Percentiles rank a stretch among this genome's conserved stretches.
phyloP scores from a whole-genome alignment of 2,329 filamentous ascomycete genomes.

The Scedosporium apiospermum region DNA sequence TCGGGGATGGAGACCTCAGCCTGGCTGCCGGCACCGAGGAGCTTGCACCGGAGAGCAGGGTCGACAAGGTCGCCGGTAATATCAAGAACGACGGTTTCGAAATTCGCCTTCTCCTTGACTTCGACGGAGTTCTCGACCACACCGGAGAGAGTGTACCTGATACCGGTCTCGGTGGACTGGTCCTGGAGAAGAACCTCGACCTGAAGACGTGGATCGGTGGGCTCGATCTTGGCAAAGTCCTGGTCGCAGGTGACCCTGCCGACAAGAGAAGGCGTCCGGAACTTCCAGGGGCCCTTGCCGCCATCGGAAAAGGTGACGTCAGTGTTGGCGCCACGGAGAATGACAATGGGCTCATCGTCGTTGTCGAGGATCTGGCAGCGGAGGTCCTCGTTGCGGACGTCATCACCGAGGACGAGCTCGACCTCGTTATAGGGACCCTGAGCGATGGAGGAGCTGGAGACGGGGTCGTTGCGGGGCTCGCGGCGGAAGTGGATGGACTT shows the following conservation, averaged over 20 bases:
- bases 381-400: conserved; percentile 2
- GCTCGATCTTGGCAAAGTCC: not conserved
- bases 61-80: not conserved
- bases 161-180: not conserved
- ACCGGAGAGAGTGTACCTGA: not conserved
- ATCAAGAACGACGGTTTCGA: not conserved
- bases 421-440: not conserved
- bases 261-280: not conserved
- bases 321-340: conserved; percentile 23
- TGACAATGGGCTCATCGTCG: conserved; percentile 7
- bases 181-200: not conserved
- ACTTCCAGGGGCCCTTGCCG: conserved; percentile 3
- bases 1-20: not conserved
- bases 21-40: not conserved
- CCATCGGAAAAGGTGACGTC: conserved; percentile 27
- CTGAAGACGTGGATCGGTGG: not conserved
- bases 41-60: not conserved
- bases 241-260: not conserved
- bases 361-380: conserved; percentile 2
- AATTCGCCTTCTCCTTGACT: not conserved
- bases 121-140: not conserved
- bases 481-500: not conserved
- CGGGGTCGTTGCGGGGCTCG: not conserved
- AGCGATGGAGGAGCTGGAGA: not conserved
- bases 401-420: conserved; percentile 3